Percentiles rank a stretch among this genome's conserved stretches.
phyloP scores from a whole-genome alignment of 805 yeast genomes.

The Naumovozyma castellii region DNA sequence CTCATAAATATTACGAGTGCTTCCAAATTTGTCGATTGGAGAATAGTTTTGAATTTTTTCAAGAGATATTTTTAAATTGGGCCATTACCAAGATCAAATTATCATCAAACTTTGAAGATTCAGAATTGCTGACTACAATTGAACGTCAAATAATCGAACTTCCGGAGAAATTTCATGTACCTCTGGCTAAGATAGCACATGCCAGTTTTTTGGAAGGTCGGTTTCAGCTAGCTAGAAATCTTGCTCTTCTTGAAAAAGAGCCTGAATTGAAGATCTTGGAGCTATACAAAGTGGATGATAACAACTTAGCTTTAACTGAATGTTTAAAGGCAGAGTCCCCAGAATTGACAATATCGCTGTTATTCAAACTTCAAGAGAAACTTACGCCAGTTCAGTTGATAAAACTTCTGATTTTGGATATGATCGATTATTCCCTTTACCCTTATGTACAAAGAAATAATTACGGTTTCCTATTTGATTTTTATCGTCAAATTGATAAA shows the following conservation, averaged over 20 bases:
- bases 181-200: slow-evolving; percentile 19
- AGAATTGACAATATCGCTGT: slow-evolving; percentile 40
- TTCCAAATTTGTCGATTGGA: slow-evolving; percentile 48
- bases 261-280: slow-evolving; percentile 52
- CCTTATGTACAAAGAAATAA: slow-evolving; percentile 29
- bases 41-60: slow-evolving; percentile 36
- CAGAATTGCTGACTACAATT: slow-evolving; percentile 43
- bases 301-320: slow-evolving; percentile 56
- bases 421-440: slow-evolving; percentile 30
- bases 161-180: slow-evolving; percentile 32
- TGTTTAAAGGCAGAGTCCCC: slow-evolving; percentile 52
- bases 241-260: slow-evolving; percentile 57
- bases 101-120: slow-evolving; percentile 48
- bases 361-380: slow-evolving; percentile 43
- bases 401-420: slow-evolving; percentile 41
- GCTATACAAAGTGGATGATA: slow-evolving; percentile 62
- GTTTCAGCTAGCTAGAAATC: slow-evolving; percentile 48
- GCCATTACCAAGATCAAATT: slow-evolving; percentile 58
- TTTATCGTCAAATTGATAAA: slow-evolving; percentile 56
- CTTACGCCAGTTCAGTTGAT: slow-evolving; percentile 60
- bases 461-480: slow-evolving; percentile 39
- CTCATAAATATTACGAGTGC: slow-evolving; percentile 55
- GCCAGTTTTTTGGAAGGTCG: slow-evolving; percentile 56
- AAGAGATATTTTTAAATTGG: slow-evolving; percentile 62
- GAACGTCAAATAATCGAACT: slow-evolving; percentile 14